Conservation (phyloP, 2,329 filamentous ascomycete species). For the Pseudopithomyces chartarum region DNA sequence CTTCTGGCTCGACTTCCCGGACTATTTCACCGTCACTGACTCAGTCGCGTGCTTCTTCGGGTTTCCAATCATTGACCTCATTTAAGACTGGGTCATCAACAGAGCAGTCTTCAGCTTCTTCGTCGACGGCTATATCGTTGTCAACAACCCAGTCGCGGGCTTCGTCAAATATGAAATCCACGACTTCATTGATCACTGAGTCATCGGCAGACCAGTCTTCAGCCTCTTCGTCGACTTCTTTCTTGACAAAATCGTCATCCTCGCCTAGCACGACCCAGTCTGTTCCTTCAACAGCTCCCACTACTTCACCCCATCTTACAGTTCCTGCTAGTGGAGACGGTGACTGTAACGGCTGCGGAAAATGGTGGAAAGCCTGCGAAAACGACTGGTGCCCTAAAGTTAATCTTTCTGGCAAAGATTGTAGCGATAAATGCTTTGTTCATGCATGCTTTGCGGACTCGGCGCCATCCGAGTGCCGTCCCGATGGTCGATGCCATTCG, state of each 20-base stretch:
- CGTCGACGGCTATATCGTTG: too few relatives aligned
- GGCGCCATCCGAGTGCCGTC: background rate
- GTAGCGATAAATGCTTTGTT: background rate
- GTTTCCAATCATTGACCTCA: background rate
- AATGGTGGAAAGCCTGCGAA: background rate
- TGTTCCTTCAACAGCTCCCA: background rate
- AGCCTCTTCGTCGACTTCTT: too few relatives aligned
- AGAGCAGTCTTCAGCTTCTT: too few relatives aligned
- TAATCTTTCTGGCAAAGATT: background rate
- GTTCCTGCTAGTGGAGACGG: background rate
- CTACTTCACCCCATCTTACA: background rate
- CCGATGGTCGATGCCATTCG: background rate
- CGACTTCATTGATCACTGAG: too few relatives aligned
- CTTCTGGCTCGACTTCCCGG: background rate
- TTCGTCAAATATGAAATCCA: too few relatives aligned
- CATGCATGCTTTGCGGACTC: background rate
- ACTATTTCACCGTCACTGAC: background rate
- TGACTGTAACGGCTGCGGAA: background rate
- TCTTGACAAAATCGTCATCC: background rate
- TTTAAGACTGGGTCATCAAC: background rate
- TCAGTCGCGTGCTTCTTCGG: background rate
- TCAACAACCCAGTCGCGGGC: too few relatives aligned
- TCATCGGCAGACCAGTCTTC: too few relatives aligned
- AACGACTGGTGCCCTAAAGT: background rate
- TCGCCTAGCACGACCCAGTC: background rate